Evolutionary conservation across 2,329 filamentous ascomycete genomes (phyloP).

Genomic region (Setomelanomma holmii): DNA sequence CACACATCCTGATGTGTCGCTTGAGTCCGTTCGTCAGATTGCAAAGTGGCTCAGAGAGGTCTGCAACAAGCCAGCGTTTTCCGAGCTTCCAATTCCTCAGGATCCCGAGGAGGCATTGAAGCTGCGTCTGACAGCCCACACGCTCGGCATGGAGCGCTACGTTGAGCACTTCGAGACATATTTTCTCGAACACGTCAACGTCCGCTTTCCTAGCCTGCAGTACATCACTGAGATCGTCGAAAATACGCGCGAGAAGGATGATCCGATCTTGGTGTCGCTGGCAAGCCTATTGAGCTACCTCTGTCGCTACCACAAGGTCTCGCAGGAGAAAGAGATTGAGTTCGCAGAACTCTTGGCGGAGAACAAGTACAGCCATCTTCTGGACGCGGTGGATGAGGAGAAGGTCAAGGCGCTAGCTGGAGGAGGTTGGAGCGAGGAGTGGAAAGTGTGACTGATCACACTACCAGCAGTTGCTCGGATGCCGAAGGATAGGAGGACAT

Average conservation of each 20-base stretch:
- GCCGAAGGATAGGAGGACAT: too few relatives aligned
- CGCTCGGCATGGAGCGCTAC: conserved; percentile 10
- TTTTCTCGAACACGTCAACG: neutral
- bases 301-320: conserved; percentile 4
- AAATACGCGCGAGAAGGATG: neutral
- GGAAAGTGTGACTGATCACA: neutral
- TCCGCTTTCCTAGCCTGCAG: neutral
- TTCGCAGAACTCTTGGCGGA: neutral
- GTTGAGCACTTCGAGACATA: conserved; percentile 1
- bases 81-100: neutral
- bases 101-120: neutral
- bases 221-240: conserved; percentile 6
- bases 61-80: conserved; percentile 1
- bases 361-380: conserved; percentile 1
- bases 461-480: too few relatives aligned
- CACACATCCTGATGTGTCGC: neutral
- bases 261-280: conserved; percentile 6
- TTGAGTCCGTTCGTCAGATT: conserved; percentile 3
- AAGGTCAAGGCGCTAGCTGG: neutral
- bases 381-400: conserved; percentile 1
- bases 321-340: neutral
- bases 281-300: conserved; percentile 10
- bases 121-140: conserved; percentile 7
- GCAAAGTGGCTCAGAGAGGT: conserved; percentile 5
- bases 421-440: neutral